Evolutionary conservation across 257 asterid species (phyloP).

Genomic region (Primulina tabacum): DNA sequence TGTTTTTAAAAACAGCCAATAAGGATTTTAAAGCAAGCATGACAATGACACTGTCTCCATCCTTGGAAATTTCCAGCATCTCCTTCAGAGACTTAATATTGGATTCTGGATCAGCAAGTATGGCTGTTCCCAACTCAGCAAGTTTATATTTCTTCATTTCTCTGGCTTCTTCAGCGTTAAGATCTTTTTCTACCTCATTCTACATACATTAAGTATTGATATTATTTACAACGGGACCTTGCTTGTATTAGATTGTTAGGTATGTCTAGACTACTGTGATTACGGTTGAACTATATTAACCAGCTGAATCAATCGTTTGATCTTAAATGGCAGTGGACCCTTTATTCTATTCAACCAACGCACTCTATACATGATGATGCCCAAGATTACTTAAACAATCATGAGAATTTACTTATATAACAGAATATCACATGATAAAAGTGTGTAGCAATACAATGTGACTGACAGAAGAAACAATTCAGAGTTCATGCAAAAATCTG

Average conservation of each 20-base stretch:
- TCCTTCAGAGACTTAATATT: conserved; percentile 75
- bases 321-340: neutral
- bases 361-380: no score
- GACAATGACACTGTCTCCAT: conserved; percentile 54
- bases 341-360: neutral
- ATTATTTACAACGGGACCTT: neutral
- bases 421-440: neutral
- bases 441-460: neutral
- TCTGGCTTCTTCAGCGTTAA: conserved; percentile 67
- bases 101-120: conserved; percentile 88
- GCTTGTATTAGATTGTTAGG: neutral
- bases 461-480: neutral
- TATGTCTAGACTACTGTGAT: neutral
- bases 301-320: neutral
- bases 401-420: neutral
- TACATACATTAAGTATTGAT: conserved; percentile 22
- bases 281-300: neutral
- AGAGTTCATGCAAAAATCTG: neutral
- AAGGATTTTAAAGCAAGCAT: conserved; percentile 73
- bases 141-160: conserved; percentile 71
- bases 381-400: no score
- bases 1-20: conserved; percentile 93
- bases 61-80: conserved; percentile 79
- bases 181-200: conserved; percentile 85
- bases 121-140: conserved; percentile 86